phyloP scores from a whole-genome alignment of 257 asterid species.

The Solanum chiquidenum region DNA sequence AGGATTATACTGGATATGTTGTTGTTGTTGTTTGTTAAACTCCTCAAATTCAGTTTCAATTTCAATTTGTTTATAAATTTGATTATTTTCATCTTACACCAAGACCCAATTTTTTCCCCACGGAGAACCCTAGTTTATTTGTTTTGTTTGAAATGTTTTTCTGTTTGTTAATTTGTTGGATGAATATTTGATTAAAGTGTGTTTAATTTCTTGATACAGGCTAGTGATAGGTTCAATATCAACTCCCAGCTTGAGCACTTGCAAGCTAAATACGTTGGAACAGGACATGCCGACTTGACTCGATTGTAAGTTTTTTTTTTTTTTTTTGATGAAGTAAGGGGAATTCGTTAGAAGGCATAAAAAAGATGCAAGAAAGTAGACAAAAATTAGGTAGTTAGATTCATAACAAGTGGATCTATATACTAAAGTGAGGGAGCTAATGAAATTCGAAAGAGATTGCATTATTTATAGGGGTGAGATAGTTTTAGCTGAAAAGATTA shows the following conservation, averaged over 20 bases:
- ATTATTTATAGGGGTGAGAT: background rate
- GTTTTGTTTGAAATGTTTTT: background rate
- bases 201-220: constrained; percentile 32
- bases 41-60: background rate
- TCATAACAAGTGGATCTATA: too few species aligned
- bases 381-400: background rate
- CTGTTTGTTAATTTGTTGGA: background rate
- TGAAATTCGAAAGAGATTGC: background rate
- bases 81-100: background rate
- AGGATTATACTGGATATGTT: background rate
- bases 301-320: constrained; percentile 53
- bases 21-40: background rate
- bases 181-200: background rate
- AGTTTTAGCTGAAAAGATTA: background rate
- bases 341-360: background rate
- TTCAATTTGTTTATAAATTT: background rate
- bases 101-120: background rate
- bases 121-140: background rate
- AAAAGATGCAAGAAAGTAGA: background rate
- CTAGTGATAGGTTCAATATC: constrained; percentile 92
- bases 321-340: background rate
- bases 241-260: constrained; percentile 95
- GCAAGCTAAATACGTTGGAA: constrained; percentile 98
- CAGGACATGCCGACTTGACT: constrained; percentile 95
- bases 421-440: background rate